These are phyloP conservation scores for Oryza glumipatula DNA, from an alignment of 176 grass and related monocot species.

Conservation along the genomic window DNA sequence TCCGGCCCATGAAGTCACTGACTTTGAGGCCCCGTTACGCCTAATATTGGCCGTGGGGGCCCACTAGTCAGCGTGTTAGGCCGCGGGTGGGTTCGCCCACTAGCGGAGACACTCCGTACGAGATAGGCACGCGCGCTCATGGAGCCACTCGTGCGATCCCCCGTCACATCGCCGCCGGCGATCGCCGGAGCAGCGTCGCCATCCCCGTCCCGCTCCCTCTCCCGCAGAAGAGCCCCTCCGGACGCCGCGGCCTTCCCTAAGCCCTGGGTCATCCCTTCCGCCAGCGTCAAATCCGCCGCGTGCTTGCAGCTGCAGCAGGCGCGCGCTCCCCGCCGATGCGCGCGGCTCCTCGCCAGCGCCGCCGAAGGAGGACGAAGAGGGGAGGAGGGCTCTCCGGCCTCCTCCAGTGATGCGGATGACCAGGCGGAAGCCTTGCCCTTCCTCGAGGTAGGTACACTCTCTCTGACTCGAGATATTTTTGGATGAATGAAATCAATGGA, in stretches of 20 bases:
- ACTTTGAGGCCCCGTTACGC: too few species aligned
- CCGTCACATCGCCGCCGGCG: conserved; percentile 28
- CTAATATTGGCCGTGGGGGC: too few species aligned
- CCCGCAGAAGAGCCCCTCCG: neutral
- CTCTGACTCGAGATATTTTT: neutral
- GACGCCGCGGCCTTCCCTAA: neutral
- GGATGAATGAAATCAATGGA: conserved; percentile 16
- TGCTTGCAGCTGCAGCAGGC: neutral
- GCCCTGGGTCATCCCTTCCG: neutral
- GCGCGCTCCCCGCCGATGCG: neutral
- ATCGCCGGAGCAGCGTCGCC: conserved; percentile 26
- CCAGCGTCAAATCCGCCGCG: conserved; percentile 10
- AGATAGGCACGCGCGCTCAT: conserved; percentile 1
- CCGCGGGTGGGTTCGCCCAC: too few species aligned
- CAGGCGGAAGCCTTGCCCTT: neutral
- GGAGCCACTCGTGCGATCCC: conserved; percentile 20
- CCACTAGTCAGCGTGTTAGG: neutral
- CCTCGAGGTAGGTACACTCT: neutral
- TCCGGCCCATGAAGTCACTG: too few species aligned
- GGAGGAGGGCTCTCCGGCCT: neutral
- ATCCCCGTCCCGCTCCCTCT: neutral
- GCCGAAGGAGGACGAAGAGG: neutral
- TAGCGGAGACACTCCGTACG: neutral
- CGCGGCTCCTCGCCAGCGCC: neutral
- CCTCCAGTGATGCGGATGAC: neutral